phyloP scores from a whole-genome alignment of 441 rosid genomes.

The Populus hybrid region DNA sequence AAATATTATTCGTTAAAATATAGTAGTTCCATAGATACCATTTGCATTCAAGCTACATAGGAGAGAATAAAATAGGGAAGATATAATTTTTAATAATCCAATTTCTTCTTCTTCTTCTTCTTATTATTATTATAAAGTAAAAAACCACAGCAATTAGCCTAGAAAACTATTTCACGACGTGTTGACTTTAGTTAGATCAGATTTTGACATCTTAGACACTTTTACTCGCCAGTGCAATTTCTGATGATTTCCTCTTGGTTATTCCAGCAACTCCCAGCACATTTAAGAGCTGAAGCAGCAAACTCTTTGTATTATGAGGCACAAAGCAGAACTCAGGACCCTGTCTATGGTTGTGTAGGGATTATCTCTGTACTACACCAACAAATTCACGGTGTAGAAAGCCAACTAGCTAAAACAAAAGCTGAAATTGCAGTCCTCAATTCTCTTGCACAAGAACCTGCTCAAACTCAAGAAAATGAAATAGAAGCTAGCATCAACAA shows the following conservation, averaged over 20 bases:
- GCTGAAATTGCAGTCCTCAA: slow-evolving; percentile 22
- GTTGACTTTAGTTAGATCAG: too few species aligned
- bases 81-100: too few species aligned
- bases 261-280: slow-evolving; percentile 26
- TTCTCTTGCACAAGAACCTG: not conserved
- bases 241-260: not conserved
- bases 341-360: slow-evolving; percentile 40
- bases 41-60: too few species aligned
- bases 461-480: not conserved
- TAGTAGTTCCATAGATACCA: too few species aligned
- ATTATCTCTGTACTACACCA: slow-evolving; percentile 26
- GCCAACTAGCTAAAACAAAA: slow-evolving; percentile 11
- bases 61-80: too few species aligned
- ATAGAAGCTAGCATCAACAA: not conserved
- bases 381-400: slow-evolving; percentile 22
- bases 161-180: too few species aligned
- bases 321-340: slow-evolving; percentile 25
- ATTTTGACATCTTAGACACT: not conserved
- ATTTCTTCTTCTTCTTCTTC: too few species aligned
- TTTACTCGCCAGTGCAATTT: not conserved
- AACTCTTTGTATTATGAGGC: slow-evolving; percentile 32
- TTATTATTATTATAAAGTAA: too few species aligned
- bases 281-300: slow-evolving; percentile 25
- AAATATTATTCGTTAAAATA: too few species aligned
- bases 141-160: too few species aligned